These are phyloP conservation scores for Lipomyces chichibuensis DNA, from an alignment of 805 yeast species.

Conservation along the genomic window DNA sequence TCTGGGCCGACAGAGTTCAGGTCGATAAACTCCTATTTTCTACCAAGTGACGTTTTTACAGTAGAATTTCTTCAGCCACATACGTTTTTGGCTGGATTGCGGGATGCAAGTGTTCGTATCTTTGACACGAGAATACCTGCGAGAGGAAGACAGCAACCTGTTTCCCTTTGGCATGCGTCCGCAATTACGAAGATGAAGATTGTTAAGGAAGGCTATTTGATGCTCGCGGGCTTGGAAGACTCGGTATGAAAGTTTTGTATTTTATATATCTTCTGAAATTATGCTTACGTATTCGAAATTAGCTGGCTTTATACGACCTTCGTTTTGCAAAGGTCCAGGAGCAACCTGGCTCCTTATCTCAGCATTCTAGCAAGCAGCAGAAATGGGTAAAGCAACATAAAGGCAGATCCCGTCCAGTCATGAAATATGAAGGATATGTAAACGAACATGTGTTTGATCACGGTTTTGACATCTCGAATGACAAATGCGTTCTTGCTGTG, in stretches of 20 bases:
- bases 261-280: slow-evolving; percentile 23
- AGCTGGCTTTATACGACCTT: slow-evolving; percentile 31
- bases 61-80: slow-evolving; percentile 23
- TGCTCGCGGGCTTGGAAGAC: slow-evolving; percentile 37
- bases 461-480: slow-evolving; percentile 30
- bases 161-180: slow-evolving; percentile 27
- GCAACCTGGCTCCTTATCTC: background rate
- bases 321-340: slow-evolving; percentile 17
- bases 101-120: slow-evolving; percentile 28
- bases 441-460: slow-evolving; percentile 31
- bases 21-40: slow-evolving; percentile 7
- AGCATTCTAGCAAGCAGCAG: background rate
- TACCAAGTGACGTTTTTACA: slow-evolving; percentile 29
- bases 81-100: slow-evolving; percentile 29
- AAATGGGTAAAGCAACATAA: background rate
- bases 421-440: slow-evolving; percentile 25
- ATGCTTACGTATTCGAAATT: background rate
- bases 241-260: slow-evolving; percentile 11
- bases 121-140: slow-evolving; percentile 28
- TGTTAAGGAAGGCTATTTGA: slow-evolving; percentile 23
- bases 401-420: slow-evolving; percentile 11
- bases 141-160: slow-evolving; percentile 12
- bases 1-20: slow-evolving; percentile 4
- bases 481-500: slow-evolving; percentile 22
- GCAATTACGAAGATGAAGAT: slow-evolving; percentile 37